Evolutionary conservation across 2,329 filamentous ascomycete species (phyloP).

Genomic region (Chaetomium olivaceum): DNA sequence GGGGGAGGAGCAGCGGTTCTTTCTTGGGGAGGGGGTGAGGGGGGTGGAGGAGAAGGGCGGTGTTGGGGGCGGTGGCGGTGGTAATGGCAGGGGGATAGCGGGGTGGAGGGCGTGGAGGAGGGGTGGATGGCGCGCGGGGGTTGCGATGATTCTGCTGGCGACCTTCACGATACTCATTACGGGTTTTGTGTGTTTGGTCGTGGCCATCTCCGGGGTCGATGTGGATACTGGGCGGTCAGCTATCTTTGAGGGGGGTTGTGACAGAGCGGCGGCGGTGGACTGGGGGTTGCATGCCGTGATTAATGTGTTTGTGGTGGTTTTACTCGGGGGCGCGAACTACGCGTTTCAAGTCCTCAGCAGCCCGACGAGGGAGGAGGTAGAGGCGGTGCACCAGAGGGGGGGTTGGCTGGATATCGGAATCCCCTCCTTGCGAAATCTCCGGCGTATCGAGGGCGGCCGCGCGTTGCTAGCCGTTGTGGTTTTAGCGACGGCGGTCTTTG

Average conservation of each 20-base stretch:
- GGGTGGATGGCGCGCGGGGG: slow-evolving; percentile 51
- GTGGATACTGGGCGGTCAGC: slow-evolving; percentile 40
- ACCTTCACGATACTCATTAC: slow-evolving; percentile 43
- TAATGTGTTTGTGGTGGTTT: slow-evolving; percentile 45
- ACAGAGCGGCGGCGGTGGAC: slow-evolving; percentile 40
- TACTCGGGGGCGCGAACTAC: slow-evolving; percentile 55
- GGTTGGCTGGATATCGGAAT: slow-evolving; percentile 57
- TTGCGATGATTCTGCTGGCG: slow-evolving; percentile 47
- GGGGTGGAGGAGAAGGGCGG: slow-evolving; percentile 44
- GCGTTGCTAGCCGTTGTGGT: slow-evolving; percentile 43
- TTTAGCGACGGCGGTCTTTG: slow-evolving; percentile 45
- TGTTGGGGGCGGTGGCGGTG: slow-evolving; percentile 41
- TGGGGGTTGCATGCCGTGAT: slow-evolving; percentile 48
- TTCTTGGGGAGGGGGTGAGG: slow-evolving; percentile 31
- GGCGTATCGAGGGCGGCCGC: slow-evolving; percentile 45
- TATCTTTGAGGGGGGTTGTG: slow-evolving; percentile 45
- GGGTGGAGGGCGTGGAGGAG: slow-evolving; percentile 36
- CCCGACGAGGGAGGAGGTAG: slow-evolving; percentile 52
- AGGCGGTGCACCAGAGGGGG: slow-evolving; percentile 47
- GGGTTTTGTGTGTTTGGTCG: slow-evolving; percentile 41
- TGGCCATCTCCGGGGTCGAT: slow-evolving; percentile 38
- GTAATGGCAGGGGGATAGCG: neutral
- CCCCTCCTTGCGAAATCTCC: slow-evolving; percentile 53
- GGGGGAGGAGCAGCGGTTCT: slow-evolving; percentile 28
- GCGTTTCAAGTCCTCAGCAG: slow-evolving; percentile 56